Percentiles rank a stretch among this genome's conserved stretches.
These are phyloP conservation scores for Ophiocordyceps camponoti-rufipedis DNA, from an alignment of 2,329 filamentous ascomycete genomes.

Conservation along the genomic window DNA sequence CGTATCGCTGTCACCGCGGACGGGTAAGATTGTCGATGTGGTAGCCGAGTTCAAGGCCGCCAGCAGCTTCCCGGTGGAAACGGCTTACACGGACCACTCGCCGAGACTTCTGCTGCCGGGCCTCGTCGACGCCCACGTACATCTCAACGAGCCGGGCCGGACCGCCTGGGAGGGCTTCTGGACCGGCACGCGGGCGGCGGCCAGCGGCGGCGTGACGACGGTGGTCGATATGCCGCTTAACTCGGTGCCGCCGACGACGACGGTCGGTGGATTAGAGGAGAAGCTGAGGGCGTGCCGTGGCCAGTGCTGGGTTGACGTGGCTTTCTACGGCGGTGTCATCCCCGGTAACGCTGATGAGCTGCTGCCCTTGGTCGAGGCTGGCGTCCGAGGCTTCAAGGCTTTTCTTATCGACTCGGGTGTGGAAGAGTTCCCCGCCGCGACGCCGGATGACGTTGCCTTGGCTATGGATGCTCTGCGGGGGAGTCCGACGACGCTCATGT, in stretches of 20 bases:
- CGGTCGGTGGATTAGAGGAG: conserved; percentile 60
- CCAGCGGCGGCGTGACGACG: conserved; percentile 89
- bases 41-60: conserved; percentile 55
- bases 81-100: conserved; percentile 66
- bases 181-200: conserved; percentile 83
- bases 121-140: conserved; percentile 90
- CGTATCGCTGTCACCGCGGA: conserved; percentile 55
- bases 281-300: conserved; percentile 71
- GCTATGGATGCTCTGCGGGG: conserved; percentile 70
- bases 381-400: conserved; percentile 91
- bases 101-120: conserved; percentile 76
- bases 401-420: conserved; percentile 95
- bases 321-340: conserved; percentile 89
- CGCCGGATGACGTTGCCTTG: conserved; percentile 55
- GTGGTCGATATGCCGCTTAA: conserved; percentile 97
- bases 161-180: conserved; percentile 98
- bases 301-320: conserved; percentile 97
- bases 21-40: conserved; percentile 72
- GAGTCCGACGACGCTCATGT: conserved; percentile 84
- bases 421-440: conserved; percentile 92
- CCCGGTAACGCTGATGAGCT: conserved; percentile 74
- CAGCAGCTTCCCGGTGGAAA: conserved; percentile 54
- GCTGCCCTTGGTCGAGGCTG: conserved; percentile 61
- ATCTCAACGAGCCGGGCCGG: conserved; percentile 89
- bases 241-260: conserved; percentile 90